Evolutionary conservation across 2,329 filamentous ascomycete species (phyloP), one percentile per base, ranked within the genome.

Genomic region (Myotisia sp.): DNA sequence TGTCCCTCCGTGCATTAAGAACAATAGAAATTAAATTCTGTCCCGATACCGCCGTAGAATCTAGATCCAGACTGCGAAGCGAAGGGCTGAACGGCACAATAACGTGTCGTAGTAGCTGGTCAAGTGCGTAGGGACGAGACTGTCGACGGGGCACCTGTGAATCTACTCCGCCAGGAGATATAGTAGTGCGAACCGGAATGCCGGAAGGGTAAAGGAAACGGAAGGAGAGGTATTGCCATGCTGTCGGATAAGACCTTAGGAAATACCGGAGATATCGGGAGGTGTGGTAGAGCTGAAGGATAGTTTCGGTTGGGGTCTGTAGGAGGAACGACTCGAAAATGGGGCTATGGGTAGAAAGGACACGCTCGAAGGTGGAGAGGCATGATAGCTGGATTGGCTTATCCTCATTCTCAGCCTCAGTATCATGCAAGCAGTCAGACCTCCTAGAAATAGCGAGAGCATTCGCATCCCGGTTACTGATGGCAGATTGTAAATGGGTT

Each of bases 161-260:
- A 31, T 58, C 53, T 16, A 49, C 40, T 27, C 46, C 46, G 23
- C 49, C 53, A 12, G 55, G 50, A 6, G 56, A 41, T 6, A 43
- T 42, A 19, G 52, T 41, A 10, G 57, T 47, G n/a, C 54, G 52
- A 22, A 51, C 44, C 16, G 52, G 49, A 6, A 52, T 54, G 19
- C 56, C 52, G 10, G 54, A 59, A 3, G 59, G 58, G 33, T 54
- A 58, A 19, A 59, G 50, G 13, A 73, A 54, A 24, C 70, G 65
- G 51, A 74, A 75, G 8, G 70, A 74, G 18, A 74, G 60, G 39
- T 68, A 65, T 48, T 64, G 67, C 69, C 71, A 75, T 56, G 70
- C 70, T 31, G 69, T 65, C 23, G 71, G 71, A 48, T 72, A 74
- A n/a, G 50, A 53, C 38, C 59, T 56, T 33, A 74, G 59, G 46